Evolutionary conservation across 345 rosid species (phyloP), one percentile per base, ranked within the genome.

Genomic region (Reutealis trisperma): DNA sequence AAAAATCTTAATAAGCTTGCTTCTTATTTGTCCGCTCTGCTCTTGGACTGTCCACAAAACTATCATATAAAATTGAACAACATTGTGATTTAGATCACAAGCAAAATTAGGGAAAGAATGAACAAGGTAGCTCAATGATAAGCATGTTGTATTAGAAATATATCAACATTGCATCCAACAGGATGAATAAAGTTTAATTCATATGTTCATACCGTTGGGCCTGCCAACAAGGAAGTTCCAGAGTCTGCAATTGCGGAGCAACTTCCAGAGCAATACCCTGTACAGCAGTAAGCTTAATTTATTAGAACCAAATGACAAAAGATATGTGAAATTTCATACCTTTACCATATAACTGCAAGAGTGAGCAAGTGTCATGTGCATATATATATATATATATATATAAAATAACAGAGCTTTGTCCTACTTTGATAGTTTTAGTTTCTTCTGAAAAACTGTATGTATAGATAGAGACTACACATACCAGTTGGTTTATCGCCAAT

Each of bases 161-260:
- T 52, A 75, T 52, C 52, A 11, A 7, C 25, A 59, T 14, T 30
- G 24, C 1, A n/a, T 44, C 22, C 45, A 12, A 45, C 51, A 51
- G 16, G 42, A 18, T 22, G 49, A 42, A 57, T 11, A 45, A 49
- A 34, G n/a, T 60, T 49, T 5, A 34, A 34, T 16, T 22, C 52
- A 18, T 25, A 22, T 74, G 45, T 55, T 70, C 76, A 5, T 70
- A 82, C 84, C 73, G 81, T 70, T 64, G 84, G 84, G 68, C 84
- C 81, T 10, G 81, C 81, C 73, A 82, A 57, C 79, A 82, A 74
- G 44, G 84, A 82, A 74, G 84, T 82, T 70, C 84, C 84, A 8
- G 84, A 82, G 72, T 82, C 81, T 51, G 79, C 79, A 24, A 82
- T 78, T 69, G 84, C 84, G 2, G 84, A 63, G 79, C 84, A 82